Evolutionary conservation across 2,329 filamentous ascomycete genomes (phyloP).

Genomic region (Epichloe aotearoae): DNA sequence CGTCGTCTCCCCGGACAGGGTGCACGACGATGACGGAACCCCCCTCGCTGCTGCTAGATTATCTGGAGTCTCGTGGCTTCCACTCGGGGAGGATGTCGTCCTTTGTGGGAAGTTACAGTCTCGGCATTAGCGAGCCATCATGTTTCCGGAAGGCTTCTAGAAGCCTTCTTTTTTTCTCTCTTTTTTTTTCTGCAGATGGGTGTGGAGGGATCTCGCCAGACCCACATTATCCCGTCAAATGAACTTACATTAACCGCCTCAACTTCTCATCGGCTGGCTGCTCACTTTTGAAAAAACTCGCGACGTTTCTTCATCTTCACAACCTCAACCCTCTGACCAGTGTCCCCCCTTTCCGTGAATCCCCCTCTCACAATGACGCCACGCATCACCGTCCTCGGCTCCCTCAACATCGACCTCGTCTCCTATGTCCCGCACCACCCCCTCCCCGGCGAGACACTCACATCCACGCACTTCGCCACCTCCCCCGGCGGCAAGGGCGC

Average conservation of each 20-base stretch:
- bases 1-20: slow-evolving; percentile 58
- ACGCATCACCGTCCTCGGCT: slow-evolving; percentile 73
- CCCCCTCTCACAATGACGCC: slow-evolving; percentile 10
- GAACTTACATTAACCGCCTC: no score
- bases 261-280: no score
- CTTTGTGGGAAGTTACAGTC: slow-evolving; percentile 52
- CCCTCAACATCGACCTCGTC: slow-evolving; percentile 88
- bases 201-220: no score
- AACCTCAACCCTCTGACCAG: no score
- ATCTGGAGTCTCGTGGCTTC: slow-evolving; percentile 56
- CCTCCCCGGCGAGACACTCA: slow-evolving; percentile 74
- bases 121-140: background rate
- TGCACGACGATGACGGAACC: slow-evolving; percentile 32
- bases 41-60: slow-evolving; percentile 52
- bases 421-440: slow-evolving; percentile 78
- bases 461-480: slow-evolving; percentile 61
- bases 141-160: no score
- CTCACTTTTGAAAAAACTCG: no score
- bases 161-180: no score
- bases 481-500: slow-evolving; percentile 89
- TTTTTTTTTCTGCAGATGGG: no score
- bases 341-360: background rate
- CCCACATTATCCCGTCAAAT: no score
- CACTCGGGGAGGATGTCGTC: slow-evolving; percentile 71
- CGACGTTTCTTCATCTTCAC: no score